phyloP scores from a whole-genome alignment of 768 basidiomycete genomes.

The Trametes elegans region DNA sequence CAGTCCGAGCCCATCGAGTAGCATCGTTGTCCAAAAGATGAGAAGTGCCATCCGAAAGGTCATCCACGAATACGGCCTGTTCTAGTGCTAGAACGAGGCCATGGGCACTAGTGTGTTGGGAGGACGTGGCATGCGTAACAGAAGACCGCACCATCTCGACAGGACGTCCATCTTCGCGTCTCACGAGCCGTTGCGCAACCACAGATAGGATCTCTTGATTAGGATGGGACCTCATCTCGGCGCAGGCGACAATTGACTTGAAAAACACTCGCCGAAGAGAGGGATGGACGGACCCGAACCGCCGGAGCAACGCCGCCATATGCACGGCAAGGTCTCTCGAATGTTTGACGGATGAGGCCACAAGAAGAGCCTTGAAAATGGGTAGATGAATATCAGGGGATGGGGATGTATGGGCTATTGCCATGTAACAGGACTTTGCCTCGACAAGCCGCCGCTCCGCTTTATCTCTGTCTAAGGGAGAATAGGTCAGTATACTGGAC shows the following conservation, averaged over 20 bases:
- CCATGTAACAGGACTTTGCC: conserved; percentile 41
- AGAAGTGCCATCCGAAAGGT: no score
- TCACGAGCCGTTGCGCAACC: conserved; percentile 15
- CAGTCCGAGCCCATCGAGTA: background rate
- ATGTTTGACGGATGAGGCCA: conserved; percentile 27
- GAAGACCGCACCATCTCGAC: background rate
- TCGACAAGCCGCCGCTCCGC: background rate
- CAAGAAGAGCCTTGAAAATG: conserved; percentile 44
- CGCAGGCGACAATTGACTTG: background rate
- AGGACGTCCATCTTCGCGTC: background rate
- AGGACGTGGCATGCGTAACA: background rate
- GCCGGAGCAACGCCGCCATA: background rate
- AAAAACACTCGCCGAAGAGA: background rate
- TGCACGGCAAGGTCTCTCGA: background rate
- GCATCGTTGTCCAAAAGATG: background rate
- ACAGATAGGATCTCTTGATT: background rate
- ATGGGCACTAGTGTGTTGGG: background rate
- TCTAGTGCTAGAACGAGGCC: background rate
- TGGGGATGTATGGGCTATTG: conserved; percentile 36
- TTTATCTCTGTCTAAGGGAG: background rate
- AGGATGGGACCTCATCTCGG: background rate
- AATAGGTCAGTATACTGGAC: background rate
- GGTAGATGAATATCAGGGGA: conserved; percentile 45
- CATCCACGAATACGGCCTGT: background rate
- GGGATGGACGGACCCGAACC: background rate